Evolutionary conservation across 306 rosid genomes (phyloP).

Genomic region (Urtica urens): DNA sequence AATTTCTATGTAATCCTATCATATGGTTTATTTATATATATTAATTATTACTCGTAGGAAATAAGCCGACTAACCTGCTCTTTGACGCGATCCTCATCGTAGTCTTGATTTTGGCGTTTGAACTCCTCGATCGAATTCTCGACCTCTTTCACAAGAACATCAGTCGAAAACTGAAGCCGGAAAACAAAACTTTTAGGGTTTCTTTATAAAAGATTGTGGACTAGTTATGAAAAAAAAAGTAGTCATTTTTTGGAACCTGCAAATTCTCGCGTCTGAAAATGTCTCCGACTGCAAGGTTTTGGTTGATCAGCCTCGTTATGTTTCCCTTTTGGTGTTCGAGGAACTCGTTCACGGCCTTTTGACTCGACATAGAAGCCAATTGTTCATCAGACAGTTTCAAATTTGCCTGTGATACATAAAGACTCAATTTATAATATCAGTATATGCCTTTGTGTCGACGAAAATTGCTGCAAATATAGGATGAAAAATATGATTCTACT

Average conservation of each 20-base stretch:
- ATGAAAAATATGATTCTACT: no score
- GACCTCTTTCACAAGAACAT: slow-evolving; percentile 79
- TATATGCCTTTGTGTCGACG: no score
- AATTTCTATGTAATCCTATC: no score
- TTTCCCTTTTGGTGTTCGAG: slow-evolving; percentile 73
- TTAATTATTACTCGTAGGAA: no score
- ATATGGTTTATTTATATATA: no score
- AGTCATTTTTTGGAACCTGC: slow-evolving; percentile 52
- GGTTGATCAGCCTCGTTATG: slow-evolving; percentile 63
- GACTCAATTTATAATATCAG: background rate
- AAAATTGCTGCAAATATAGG: no score
- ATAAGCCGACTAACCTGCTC: slow-evolving; percentile 60
- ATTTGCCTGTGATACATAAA: slow-evolving; percentile 53
- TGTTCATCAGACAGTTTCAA: slow-evolving; percentile 63
- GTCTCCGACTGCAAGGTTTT: slow-evolving; percentile 96
- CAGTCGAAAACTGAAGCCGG: slow-evolving; percentile 54
- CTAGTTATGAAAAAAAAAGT: background rate
- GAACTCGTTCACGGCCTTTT: slow-evolving; percentile 79
- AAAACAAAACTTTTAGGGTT: background rate
- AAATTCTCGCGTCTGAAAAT: slow-evolving; percentile 75
- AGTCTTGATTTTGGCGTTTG: slow-evolving; percentile 69
- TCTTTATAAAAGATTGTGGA: background rate
- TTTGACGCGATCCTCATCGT: slow-evolving; percentile 74
- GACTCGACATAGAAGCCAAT: slow-evolving; percentile 70
- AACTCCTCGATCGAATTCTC: slow-evolving; percentile 79